A percentile compares a stretch with the other conserved stretches of the same genome.
phyloP scores from a whole-genome alignment of 78 protist genomes.

The Dictyostelium capitatum region DNA sequence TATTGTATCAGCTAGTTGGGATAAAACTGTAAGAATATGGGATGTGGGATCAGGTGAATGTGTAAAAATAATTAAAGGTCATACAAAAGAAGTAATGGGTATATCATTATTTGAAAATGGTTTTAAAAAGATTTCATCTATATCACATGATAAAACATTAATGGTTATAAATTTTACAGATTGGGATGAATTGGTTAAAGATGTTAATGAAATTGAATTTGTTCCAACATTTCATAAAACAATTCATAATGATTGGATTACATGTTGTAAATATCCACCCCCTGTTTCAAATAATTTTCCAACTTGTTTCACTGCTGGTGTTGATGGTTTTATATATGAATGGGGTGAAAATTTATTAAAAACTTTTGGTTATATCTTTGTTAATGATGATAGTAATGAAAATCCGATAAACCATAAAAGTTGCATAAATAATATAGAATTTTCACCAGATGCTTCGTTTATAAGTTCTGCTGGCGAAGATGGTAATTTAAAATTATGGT shows the following conservation, averaged over 20 bases:
- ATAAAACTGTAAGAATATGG: not conserved
- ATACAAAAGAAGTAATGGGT: not conserved
- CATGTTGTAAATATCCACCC: not conserved
- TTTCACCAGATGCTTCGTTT: too few relatives aligned
- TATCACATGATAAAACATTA: not conserved
- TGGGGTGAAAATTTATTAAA: too few relatives aligned
- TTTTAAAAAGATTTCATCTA: not conserved
- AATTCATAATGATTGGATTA: not conserved
- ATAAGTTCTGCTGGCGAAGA: too few relatives aligned
- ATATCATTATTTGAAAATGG: not conserved
- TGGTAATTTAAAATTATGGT: too few relatives aligned
- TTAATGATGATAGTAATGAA: too few relatives aligned
- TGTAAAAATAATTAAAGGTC: not conserved
- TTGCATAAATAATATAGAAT: too few relatives aligned
- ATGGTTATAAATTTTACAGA: not conserved
- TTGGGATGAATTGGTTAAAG: not conserved
- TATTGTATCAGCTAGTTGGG: not conserved
- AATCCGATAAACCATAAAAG: too few relatives aligned
- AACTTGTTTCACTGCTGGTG: not conserved
- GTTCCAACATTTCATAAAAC: not conserved
- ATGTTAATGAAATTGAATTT: not conserved
- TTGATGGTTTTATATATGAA: not conserved
- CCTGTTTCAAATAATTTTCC: not conserved
- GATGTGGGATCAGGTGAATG: not conserved
- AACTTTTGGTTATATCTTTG: too few relatives aligned